Percentiles rank a stretch among this genome's conserved stretches.
Conservation (phyloP, 768 basidiomycete genomes). For the Boletus speciosus region DNA sequence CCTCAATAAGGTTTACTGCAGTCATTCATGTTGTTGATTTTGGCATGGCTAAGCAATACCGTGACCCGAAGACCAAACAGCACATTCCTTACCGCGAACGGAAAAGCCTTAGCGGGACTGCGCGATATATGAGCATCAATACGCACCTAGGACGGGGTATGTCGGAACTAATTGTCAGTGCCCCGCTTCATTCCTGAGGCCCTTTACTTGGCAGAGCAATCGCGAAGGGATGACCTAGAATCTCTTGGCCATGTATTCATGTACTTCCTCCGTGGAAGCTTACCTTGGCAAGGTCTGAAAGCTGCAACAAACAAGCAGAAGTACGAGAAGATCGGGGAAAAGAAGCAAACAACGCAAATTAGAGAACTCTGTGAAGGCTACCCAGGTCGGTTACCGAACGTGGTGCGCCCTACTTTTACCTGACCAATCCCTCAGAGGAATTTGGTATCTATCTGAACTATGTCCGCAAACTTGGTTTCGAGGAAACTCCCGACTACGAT, state of each 20-base stretch:
- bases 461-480: conserved; percentile 97
- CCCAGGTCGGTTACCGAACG: conserved; percentile 59
- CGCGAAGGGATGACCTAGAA: conserved; percentile 94
- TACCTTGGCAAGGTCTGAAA: conserved; percentile 99
- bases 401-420: not conserved
- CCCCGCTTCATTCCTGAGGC: conserved; percentile 4
- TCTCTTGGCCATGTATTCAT: conserved; percentile 99
- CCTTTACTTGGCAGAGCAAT: conserved; percentile 58
- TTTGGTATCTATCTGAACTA: conserved; percentile 99
- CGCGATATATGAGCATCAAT: conserved; percentile 99
- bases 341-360: conserved; percentile 98
- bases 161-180: conserved; percentile 13
- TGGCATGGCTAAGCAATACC: conserved; percentile 99
- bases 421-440: conserved; percentile 62
- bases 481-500: conserved; percentile 98
- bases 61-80: conserved; percentile 98
- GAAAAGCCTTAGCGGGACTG: conserved; percentile 95
- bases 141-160: conserved; percentile 95
- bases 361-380: conserved; percentile 95
- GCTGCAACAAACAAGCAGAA: conserved; percentile 99
- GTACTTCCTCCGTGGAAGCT: conserved; percentile 95
- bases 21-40: conserved; percentile 96
- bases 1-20: conserved; percentile 25
- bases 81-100: conserved; percentile 99
- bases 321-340: conserved; percentile 99